These are phyloP conservation scores for Perkinsus marinus DNA, from an alignment of 169 alveolate genomes.

Conservation along the genomic window DNA sequence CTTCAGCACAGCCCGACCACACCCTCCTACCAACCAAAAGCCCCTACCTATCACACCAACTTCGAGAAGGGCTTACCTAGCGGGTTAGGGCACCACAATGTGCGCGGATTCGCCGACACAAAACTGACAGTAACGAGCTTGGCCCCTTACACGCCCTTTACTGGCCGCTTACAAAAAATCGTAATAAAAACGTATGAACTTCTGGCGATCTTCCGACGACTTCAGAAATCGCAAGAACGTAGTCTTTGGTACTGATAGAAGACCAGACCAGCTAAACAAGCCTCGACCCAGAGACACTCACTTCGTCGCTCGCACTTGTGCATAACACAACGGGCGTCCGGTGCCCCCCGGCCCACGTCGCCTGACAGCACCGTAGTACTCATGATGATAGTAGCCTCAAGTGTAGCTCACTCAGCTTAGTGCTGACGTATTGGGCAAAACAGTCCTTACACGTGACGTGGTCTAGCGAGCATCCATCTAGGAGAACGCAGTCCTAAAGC, in stretches of 20 bases:
- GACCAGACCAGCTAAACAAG: neutral
- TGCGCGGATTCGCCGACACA: neutral
- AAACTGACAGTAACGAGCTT: neutral
- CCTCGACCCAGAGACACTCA: neutral
- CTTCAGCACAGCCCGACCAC: constrained; percentile 29
- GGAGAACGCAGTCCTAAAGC: neutral
- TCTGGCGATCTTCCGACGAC: neutral
- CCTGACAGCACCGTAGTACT: neutral
- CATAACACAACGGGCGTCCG: neutral
- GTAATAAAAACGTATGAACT: neutral
- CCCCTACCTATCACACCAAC: constrained; percentile 19
- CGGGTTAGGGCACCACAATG: neutral
- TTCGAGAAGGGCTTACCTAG: neutral
- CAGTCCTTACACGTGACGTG: neutral
- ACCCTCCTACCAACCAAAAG: constrained; percentile 19
- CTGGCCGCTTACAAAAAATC: neutral
- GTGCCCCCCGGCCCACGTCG: neutral
- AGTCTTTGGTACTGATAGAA: neutral
- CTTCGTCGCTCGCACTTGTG: neutral
- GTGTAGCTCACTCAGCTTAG: neutral
- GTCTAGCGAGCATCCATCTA: neutral
- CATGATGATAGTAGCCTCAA: too few species aligned
- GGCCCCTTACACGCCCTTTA: neutral
- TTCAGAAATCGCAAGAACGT: neutral
- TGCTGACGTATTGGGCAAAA: neutral